Evolutionary conservation across 2,329 filamentous ascomycete genomes (phyloP).

Genomic region (Talaromyces piceae): DNA sequence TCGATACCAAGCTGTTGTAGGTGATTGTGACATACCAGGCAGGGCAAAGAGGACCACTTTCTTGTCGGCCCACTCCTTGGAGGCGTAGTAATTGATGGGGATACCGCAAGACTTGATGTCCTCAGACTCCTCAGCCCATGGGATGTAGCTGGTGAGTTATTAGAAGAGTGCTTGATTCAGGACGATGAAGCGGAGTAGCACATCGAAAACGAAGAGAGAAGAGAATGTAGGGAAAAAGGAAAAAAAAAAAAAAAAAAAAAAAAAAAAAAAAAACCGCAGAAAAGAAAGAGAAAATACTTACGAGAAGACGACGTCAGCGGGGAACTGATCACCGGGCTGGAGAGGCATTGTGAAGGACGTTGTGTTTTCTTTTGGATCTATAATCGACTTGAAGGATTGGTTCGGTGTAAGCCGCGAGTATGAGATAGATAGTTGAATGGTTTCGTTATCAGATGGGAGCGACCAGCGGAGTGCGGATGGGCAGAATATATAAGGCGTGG

Average conservation of each 20-base stretch:
- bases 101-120: constrained; percentile 70
- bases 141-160: constrained; percentile 56
- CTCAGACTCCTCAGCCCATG: constrained; percentile 62
- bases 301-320: constrained; percentile 70
- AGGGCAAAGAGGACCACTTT: constrained; percentile 67
- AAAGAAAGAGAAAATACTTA: constrained; percentile 32
- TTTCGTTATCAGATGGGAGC: not conserved
- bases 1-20: not conserved
- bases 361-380: not conserved
- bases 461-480: not conserved
- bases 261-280: not conserved
- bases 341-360: constrained; percentile 50
- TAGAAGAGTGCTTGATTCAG: no score
- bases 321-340: constrained; percentile 77
- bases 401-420: not conserved
- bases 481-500: constrained; percentile 1
- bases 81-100: constrained; percentile 70
- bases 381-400: not conserved
- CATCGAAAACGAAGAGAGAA: not conserved
- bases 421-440: no score
- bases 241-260: not conserved
- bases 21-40: constrained; percentile 43
- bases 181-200: not conserved
- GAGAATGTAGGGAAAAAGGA: not conserved
- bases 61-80: constrained; percentile 65